Evolutionary conservation across 2,329 filamentous ascomycete species (phyloP).

Genomic region (Botrytis paeoniae): DNA sequence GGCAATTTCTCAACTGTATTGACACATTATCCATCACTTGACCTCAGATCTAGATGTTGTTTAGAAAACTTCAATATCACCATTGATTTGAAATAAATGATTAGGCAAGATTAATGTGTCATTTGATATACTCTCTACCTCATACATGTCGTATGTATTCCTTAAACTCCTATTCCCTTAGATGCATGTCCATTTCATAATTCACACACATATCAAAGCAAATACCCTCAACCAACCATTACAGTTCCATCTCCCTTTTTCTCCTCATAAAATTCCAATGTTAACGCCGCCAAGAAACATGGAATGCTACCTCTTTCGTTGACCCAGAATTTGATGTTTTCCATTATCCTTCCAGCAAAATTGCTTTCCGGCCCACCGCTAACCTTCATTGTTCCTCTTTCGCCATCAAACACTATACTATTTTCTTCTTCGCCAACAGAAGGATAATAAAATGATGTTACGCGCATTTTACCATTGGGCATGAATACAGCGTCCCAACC

Average conservation of each 20-base stretch:
- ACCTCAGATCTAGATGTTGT: neutral
- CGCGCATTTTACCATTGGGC: conserved; percentile 92
- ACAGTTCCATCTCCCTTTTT: conserved; percentile 34
- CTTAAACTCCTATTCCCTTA: neutral
- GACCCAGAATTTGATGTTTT: conserved; percentile 93
- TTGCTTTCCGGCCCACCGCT: conserved; percentile 81
- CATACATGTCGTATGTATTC: neutral
- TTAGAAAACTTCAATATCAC: neutral
- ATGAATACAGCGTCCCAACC: conserved; percentile 96
- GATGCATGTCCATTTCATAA: neutral
- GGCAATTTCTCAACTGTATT: neutral
- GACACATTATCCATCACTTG: neutral
- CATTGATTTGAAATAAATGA: accelerated
- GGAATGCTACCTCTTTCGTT: conserved; percentile 90
- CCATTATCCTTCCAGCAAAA: conserved; percentile 81
- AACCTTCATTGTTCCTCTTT: conserved; percentile 97
- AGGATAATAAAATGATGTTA: conserved; percentile 82
- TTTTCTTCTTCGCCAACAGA: conserved; percentile 62
- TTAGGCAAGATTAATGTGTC: neutral
- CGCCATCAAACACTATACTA: conserved; percentile 82
- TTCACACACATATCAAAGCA: neutral
- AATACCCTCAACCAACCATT: conserved; percentile 18
- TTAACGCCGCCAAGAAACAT: conserved; percentile 86
- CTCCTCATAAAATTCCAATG: conserved; percentile 88
- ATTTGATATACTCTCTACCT: neutral